A percentile compares a stretch with the other conserved stretches of the same genome.
Evolutionary conservation across 495 filamentous ascomycete genomes (phyloP).

Genomic region (Collariella sp.): DNA sequence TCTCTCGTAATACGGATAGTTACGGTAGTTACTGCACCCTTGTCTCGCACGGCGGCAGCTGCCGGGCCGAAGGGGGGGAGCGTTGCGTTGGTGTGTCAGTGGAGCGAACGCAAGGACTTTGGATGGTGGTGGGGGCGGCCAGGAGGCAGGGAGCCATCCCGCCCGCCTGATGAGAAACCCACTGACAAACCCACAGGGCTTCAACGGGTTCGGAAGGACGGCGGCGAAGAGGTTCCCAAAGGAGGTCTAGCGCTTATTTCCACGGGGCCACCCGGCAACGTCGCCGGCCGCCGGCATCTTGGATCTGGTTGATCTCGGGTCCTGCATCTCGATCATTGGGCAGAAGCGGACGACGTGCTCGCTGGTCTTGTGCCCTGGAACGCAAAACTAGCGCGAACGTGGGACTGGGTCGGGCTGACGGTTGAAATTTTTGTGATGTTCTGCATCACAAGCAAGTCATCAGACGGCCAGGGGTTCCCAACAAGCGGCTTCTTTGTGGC

Average conservation of each 20-base stretch:
- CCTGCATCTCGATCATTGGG: slow-evolving; percentile 14
- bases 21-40: neutral
- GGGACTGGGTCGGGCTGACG: neutral
- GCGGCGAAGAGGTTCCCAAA: neutral
- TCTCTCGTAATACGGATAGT: neutral
- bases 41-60: neutral
- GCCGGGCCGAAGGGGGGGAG: neutral
- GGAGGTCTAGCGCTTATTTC: slow-evolving; percentile 1
- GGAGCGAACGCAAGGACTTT: neutral
- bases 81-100: neutral
- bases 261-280: neutral
- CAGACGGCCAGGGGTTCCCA: neutral
- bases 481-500: neutral
- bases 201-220: neutral
- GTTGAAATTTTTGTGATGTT: neutral
- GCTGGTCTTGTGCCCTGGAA: neutral
- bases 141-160: too few species aligned
- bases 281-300: neutral
- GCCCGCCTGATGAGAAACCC: neutral
- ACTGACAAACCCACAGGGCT: neutral
- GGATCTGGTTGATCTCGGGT: slow-evolving; percentile 12
- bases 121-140: too few species aligned
- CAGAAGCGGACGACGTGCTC: neutral
- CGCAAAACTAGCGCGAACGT: neutral
- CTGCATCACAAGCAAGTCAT: slow-evolving; percentile 2